Evolutionary conservation across 2,329 filamentous ascomycete species (phyloP), one percentile per base, ranked within the genome.

Genomic region (Xylogone sp.): DNA sequence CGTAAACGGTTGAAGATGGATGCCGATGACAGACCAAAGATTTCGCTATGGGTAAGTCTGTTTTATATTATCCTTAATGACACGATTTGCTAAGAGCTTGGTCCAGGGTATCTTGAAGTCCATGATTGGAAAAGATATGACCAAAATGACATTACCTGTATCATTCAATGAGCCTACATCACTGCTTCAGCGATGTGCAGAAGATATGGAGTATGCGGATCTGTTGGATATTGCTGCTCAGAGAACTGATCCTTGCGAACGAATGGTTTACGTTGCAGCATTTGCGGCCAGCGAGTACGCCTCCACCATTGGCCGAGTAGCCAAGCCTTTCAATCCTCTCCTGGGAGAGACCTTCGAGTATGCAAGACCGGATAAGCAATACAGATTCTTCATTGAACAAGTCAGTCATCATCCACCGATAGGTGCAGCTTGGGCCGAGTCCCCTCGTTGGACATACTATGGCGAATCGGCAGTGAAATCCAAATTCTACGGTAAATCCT

Each of bases 41-140:
- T 97, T 55, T 94, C 88, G 24, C 83, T 99, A 43, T 99, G 94
- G 94, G 92, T 96, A 81, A 72, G 87, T 73, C 10, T 18, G n/a
- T 39, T 18, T 8, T 12, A 34, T 43, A 22, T 12, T 44, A 50
- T 22, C 9, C 46, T 24, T 42, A 12, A 19, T 19, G 43, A 31
- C 31, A 22, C 9, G 45, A 43, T 18, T 20, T n/a, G 13, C 31
- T 72, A 56, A 70, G 49, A 43, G 16, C 45, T 22, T 49, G n/a
- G 49, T 8, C 39, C 58, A 97, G 92, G 87, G 88, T 59, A 97
- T 99, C 61, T 75, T 99, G 57, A 99, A 97, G 74, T 97, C 93
- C 20, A 97, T 99, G 94, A 96, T 99, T 70, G 94, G 94, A 57
- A 97, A 99, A 69, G 94, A 99, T 66, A 97, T 99, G 94, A 97